Conservation (phyloP, 2,329 filamentous ascomycete genomes). For the Ceratocystis smalleyi region DNA sequence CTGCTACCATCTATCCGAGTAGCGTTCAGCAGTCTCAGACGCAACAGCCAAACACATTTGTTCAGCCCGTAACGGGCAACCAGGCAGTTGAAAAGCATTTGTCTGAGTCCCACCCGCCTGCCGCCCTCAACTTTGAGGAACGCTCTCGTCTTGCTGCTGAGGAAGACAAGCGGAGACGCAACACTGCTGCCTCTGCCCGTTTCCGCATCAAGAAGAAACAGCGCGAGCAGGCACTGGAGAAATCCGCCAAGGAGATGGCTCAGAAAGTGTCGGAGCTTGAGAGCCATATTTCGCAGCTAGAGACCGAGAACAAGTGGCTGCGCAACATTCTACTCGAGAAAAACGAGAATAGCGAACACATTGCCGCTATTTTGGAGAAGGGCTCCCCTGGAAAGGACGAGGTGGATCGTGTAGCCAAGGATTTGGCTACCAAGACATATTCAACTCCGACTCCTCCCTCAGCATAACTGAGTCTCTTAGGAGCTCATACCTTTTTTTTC, state of each 20-base stretch:
- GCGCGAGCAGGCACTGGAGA: slow-evolving; percentile 71
- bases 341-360: slow-evolving; percentile 47
- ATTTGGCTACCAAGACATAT: not conserved
- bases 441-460: not conserved
- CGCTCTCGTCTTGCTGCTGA: slow-evolving; percentile 59
- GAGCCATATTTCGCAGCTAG: slow-evolving; percentile 57
- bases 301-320: slow-evolving; percentile 70
- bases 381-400: slow-evolving; percentile 28
- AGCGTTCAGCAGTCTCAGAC: slow-evolving; percentile 24
- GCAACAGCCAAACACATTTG: slow-evolving; percentile 17
- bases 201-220: slow-evolving; percentile 96
- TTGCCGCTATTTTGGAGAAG: slow-evolving; percentile 34
- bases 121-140: slow-evolving; percentile 48
- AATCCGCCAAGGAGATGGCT: slow-evolving; percentile 65
- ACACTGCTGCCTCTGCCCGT: slow-evolving; percentile 74
- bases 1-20: slow-evolving; percentile 31
- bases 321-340: slow-evolving; percentile 71
- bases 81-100: slow-evolving; percentile 32
- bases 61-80: slow-evolving; percentile 19
- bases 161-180: slow-evolving; percentile 78
- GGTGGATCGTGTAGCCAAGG: slow-evolving; percentile 6
- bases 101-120: slow-evolving; percentile 27
- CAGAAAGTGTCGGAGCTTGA: slow-evolving; percentile 65
- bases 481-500: not conserved
- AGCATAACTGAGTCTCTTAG: not conserved